Evolutionary conservation across 2,329 filamentous ascomycete genomes (phyloP).

Genomic region (Apiospora aurea): DNA sequence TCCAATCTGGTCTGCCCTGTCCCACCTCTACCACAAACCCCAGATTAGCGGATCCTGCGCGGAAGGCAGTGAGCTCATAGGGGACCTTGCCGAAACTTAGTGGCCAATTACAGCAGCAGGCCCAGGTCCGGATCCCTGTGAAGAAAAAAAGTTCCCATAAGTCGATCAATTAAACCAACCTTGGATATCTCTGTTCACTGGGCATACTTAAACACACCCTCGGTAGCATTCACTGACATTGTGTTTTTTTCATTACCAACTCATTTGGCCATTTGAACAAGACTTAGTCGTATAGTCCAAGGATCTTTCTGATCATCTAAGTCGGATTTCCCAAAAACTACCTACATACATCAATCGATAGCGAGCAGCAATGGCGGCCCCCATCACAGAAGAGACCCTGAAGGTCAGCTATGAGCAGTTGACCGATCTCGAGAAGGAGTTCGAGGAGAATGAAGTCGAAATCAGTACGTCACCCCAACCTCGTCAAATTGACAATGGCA

Average conservation of each 20-base stretch:
- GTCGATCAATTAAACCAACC: constrained; percentile 16
- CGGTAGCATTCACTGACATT: neutral
- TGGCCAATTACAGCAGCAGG: constrained; percentile 5
- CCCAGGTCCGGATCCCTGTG: neutral
- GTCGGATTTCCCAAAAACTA: no score
- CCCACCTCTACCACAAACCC: neutral
- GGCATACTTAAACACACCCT: neutral
- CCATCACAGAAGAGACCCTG: constrained; percentile 22
- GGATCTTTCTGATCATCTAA: neutral
- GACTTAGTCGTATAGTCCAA: neutral
- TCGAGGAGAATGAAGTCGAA: constrained; percentile 82
- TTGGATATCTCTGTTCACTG: neutral
- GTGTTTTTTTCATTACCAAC: neutral
- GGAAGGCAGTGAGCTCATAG: constrained; percentile 19
- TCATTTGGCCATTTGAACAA: neutral
- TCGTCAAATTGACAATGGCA: neutral
- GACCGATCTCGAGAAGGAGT: constrained; percentile 80
- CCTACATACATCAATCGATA: neutral
- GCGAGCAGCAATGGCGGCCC: neutral
- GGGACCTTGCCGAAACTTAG: constrained; percentile 7
- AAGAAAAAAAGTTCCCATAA: constrained; percentile 8
- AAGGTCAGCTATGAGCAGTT: constrained; percentile 76
- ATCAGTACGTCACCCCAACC: constrained; percentile 67
- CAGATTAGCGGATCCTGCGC: constrained; percentile 16
- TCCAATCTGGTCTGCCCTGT: neutral